Conservation (phyloP, 1,284 basidiomycete genomes). For the Meripilus lineatus region DNA sequence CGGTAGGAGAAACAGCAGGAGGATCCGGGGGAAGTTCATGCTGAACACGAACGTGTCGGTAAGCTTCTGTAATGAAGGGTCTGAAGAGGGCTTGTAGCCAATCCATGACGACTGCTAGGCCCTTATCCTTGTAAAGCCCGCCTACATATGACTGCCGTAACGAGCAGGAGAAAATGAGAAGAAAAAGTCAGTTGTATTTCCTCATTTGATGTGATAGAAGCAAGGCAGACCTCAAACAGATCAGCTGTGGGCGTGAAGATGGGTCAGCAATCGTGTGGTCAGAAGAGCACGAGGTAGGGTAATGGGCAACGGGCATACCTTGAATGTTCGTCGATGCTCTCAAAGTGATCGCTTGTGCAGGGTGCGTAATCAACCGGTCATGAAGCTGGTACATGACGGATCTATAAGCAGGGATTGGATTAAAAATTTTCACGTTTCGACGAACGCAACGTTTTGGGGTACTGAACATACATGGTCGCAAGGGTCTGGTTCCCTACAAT, state of each 20-base stretch:
- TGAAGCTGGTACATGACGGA: constrained; percentile 61
- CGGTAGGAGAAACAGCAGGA: constrained; percentile 11
- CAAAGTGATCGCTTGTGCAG: constrained; percentile 64
- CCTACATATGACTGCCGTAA: constrained; percentile 62
- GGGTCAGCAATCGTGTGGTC: not conserved
- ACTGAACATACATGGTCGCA: constrained; percentile 57
- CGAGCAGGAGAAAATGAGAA: constrained; percentile 1
- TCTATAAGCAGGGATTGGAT: constrained; percentile 32
- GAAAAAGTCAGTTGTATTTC: too few relatives aligned
- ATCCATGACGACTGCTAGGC: constrained; percentile 43
- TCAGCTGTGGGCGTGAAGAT: constrained; percentile 44
- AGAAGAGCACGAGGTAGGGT: not conserved
- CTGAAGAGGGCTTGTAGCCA: constrained; percentile 61
- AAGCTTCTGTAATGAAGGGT: constrained; percentile 59
- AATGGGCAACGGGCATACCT: constrained; percentile 39
- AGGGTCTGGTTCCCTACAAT: constrained; percentile 71
- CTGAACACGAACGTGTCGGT: constrained; percentile 54
- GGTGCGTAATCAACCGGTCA: constrained; percentile 54
- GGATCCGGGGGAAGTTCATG: constrained; percentile 51
- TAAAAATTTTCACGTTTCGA: too few relatives aligned
- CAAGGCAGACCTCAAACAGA: constrained; percentile 59
- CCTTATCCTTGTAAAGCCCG: constrained; percentile 64
- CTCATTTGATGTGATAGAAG: too few relatives aligned
- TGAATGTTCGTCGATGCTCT: constrained; percentile 62
- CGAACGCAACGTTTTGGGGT: too few relatives aligned